These are phyloP conservation scores for Tolypocladium pustulatum DNA, from an alignment of 2,329 filamentous ascomycete species.

Conservation along the genomic window DNA sequence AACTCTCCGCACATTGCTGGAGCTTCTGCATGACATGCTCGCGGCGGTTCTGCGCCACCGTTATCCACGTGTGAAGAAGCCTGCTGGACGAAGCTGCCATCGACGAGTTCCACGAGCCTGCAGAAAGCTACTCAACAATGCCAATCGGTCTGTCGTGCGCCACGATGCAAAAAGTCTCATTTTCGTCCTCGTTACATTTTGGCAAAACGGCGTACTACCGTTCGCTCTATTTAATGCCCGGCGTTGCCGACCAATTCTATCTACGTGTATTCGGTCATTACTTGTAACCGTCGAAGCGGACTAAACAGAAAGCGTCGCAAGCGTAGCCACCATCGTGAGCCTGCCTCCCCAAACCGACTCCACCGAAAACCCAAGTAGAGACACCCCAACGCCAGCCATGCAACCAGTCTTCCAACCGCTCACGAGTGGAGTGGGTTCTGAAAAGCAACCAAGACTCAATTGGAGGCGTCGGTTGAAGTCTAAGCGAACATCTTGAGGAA, in stretches of 20 bases:
- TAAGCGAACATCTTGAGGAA: conserved; percentile 81
- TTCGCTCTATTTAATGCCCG: not conserved
- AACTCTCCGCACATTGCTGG: not conserved
- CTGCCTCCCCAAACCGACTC: not conserved
- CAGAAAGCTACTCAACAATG: not conserved
- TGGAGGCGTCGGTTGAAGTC: not conserved
- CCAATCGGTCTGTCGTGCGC: not conserved
- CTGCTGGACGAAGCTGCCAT: not conserved
- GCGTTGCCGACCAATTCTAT: not conserved
- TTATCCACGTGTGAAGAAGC: not conserved
- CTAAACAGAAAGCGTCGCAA: not conserved
- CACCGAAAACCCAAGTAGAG: not conserved
- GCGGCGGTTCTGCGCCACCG: not conserved
- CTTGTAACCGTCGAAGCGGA: not conserved
- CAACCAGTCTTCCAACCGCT: not conserved
- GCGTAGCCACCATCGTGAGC: not conserved
- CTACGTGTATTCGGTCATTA: not conserved
- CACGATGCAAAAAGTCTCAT: not conserved
- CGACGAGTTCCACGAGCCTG: not conserved
- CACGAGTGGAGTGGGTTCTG: not conserved
- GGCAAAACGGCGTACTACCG: not conserved
- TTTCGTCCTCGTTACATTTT: not conserved
- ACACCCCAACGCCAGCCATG: conserved; percentile 1
- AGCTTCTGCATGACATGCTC: not conserved
- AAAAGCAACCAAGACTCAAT: not conserved